Evolutionary conservation across 352 stramenopile species (phyloP).

Genomic region (Pythium plurisporium): DNA sequence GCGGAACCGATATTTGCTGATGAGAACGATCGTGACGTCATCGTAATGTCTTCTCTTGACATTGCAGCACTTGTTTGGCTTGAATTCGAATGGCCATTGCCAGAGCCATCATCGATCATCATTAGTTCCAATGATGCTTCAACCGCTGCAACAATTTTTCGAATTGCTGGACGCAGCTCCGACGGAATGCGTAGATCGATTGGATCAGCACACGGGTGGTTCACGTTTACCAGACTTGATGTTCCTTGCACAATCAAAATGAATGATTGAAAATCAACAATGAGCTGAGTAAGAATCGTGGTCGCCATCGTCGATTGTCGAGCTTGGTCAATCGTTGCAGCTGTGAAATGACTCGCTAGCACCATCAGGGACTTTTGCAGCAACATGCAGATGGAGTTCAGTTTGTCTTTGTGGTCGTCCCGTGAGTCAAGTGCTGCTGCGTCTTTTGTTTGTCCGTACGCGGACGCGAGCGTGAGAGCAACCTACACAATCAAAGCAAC

Average conservation of each 20-base stretch:
- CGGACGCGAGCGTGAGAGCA: conserved; percentile 10
- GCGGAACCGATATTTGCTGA: not conserved
- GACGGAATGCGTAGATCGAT: conserved; percentile 52
- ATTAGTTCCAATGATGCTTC: conserved; percentile 30
- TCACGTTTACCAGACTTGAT: conserved; percentile 26
- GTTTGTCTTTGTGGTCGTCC: not conserved
- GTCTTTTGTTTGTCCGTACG: conserved; percentile 18
- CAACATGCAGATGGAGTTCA: not conserved
- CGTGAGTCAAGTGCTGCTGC: not conserved
- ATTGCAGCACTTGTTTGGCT: not conserved
- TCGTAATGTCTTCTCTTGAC: not conserved
- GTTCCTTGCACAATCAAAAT: conserved; percentile 65
- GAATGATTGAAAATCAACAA: conserved; percentile 52
- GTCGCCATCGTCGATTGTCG: conserved; percentile 35
- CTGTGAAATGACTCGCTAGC: conserved; percentile 43
- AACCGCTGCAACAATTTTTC: conserved; percentile 40
- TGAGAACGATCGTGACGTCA: not conserved
- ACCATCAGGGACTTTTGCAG: conserved; percentile 41
- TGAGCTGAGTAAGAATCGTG: conserved; percentile 14
- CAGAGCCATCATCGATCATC: conserved; percentile 13
- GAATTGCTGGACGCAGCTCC: conserved; percentile 51
- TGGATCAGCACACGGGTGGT: conserved; percentile 54
- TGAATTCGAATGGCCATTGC: not conserved
- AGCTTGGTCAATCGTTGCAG: conserved; percentile 33
- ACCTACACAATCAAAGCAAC: conserved; percentile 8